These are phyloP conservation scores for Herpotrichia juniperi DNA, from an alignment of 2,329 filamentous ascomycete genomes.

Conservation along the genomic window DNA sequence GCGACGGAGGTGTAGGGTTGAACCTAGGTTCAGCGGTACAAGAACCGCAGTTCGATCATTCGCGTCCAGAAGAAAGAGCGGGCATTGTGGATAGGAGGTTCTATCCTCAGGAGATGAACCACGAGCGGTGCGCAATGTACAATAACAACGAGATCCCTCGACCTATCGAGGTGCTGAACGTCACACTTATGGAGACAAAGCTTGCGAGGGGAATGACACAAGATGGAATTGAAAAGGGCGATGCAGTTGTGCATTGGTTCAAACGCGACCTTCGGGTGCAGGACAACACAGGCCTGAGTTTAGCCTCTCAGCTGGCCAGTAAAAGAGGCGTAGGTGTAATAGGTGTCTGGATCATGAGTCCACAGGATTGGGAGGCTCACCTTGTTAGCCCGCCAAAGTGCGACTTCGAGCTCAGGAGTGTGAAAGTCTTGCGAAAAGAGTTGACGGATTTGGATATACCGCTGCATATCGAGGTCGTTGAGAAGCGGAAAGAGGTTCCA, in stretches of 20 bases:
- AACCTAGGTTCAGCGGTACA: background rate
- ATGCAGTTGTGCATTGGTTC: constrained; percentile 86
- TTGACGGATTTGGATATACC: constrained; percentile 77
- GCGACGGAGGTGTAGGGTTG: too few relatives aligned
- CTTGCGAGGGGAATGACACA: constrained; percentile 57
- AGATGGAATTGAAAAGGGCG: constrained; percentile 48
- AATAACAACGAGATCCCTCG: constrained; percentile 70
- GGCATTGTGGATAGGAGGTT: constrained; percentile 63
- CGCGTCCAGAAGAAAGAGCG: constrained; percentile 43
- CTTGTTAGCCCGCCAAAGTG: constrained; percentile 73
- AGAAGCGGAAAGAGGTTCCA: constrained; percentile 68
- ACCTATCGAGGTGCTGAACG: constrained; percentile 72
- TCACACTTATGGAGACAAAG: constrained; percentile 67
- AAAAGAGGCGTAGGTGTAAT: constrained; percentile 74
- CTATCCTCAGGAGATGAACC: constrained; percentile 88
- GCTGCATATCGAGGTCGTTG: constrained; percentile 74
- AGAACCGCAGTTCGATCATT: constrained; percentile 38
- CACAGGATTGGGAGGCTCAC: constrained; percentile 85
- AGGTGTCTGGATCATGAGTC: constrained; percentile 78
- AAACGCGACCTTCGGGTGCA: constrained; percentile 76
- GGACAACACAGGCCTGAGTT: constrained; percentile 75
- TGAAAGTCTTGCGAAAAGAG: constrained; percentile 69
- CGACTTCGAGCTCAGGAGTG: constrained; percentile 78
- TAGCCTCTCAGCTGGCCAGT: constrained; percentile 71
- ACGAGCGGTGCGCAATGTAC: constrained; percentile 76